Conservation (phyloP, 1,284 basidiomycete genomes). For the Papiliotrema flavescens region DNA sequence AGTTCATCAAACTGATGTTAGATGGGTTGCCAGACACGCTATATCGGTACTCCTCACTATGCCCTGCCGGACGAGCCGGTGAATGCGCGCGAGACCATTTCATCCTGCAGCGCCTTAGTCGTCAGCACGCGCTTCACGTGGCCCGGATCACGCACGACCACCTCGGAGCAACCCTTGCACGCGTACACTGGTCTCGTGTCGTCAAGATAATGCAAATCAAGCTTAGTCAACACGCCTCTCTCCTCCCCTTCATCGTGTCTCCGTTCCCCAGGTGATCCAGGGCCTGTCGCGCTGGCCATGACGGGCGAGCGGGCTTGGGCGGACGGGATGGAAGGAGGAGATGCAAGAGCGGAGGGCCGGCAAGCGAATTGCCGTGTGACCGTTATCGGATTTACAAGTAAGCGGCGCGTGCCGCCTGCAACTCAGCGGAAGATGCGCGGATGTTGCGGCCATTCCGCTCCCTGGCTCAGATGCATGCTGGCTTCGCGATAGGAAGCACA, state of each 20-base stretch:
- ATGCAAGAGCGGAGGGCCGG: no score
- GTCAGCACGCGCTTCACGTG: neutral
- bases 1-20: slow-evolving; percentile 42
- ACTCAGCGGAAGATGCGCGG: no score
- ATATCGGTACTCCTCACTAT: slow-evolving; percentile 31
- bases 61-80: slow-evolving; percentile 45
- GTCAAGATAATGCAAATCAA: slow-evolving; percentile 37
- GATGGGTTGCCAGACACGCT: neutral
- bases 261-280: no score
- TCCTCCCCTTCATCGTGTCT: no score
- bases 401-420: no score
- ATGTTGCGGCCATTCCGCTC: no score
- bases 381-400: no score
- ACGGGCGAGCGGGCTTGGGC: no score
- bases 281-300: no score
- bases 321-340: neutral
- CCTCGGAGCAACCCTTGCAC: slow-evolving; percentile 42
- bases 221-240: slow-evolving; percentile 5
- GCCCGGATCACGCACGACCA: slow-evolving; percentile 19
- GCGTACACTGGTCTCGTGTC: slow-evolving; percentile 37
- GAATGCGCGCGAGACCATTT: slow-evolving; percentile 47
- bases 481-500: no score
- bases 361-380: no score
- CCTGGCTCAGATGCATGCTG: no score
- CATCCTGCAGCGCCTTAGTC: slow-evolving; percentile 44